These are phyloP conservation scores for Anacardium occidentale DNA, from an alignment of 345 rosid genomes.

Conservation along the genomic window DNA sequence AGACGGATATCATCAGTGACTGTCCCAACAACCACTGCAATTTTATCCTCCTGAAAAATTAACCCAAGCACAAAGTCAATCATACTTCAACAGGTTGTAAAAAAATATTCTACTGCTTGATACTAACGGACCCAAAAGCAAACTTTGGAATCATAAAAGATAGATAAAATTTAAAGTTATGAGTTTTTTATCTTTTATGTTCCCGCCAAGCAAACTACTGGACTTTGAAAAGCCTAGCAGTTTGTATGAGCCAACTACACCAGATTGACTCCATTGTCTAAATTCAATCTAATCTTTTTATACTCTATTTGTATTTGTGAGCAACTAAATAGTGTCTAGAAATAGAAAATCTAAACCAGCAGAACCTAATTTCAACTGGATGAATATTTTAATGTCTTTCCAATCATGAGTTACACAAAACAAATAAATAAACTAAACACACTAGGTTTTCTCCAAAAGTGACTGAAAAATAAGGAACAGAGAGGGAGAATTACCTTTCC, in stretches of 20 bases:
- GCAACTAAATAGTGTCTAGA: background rate
- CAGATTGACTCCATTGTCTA: background rate
- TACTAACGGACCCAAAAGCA: background rate
- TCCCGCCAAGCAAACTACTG: background rate
- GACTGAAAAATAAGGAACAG: too few relatives aligned
- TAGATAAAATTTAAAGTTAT: background rate
- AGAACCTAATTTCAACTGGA: background rate
- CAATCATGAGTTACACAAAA: background rate
- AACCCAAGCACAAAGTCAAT: background rate
- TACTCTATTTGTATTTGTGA: background rate
- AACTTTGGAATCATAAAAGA: background rate
- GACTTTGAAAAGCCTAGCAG: background rate
- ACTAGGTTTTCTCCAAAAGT: too few relatives aligned
- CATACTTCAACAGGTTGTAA: background rate
- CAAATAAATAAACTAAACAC: background rate
- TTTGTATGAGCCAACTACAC: background rate
- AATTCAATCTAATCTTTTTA: background rate
- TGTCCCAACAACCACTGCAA: constrained; percentile 80
- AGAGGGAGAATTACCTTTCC: constrained; percentile 47
- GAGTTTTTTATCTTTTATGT: background rate
- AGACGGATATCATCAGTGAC: constrained; percentile 82
- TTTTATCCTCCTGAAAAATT: constrained; percentile 54
- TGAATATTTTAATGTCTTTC: background rate
- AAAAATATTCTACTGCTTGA: too few relatives aligned
- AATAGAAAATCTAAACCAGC: background rate